Conservation (phyloP, 2,329 filamentous ascomycete genomes). For the Reticulascus tulasneorum region DNA sequence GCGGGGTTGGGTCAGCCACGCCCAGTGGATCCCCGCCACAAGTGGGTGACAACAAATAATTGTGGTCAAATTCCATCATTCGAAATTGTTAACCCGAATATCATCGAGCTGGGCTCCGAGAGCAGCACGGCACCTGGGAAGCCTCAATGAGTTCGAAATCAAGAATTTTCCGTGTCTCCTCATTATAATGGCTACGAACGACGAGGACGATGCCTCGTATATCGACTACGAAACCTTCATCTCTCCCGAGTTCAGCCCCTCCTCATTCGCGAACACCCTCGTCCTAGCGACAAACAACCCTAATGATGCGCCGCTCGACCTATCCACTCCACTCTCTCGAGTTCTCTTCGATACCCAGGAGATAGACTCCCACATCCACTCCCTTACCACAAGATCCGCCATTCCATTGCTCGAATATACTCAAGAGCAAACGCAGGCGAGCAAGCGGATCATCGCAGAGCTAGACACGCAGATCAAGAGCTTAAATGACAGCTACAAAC, state of each 20-base stretch:
- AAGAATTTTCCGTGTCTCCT: no score
- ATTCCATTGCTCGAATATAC: slow-evolving; percentile 78
- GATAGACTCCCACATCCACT: slow-evolving; percentile 92
- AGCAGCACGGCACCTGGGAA: no score
- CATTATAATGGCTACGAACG: slow-evolving; percentile 27
- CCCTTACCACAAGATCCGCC: slow-evolving; percentile 78
- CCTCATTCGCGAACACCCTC: slow-evolving; percentile 81
- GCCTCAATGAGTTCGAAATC: no score
- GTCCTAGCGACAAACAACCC: slow-evolving; percentile 89
- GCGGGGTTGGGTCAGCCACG: no score
- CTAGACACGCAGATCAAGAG: slow-evolving; percentile 76
- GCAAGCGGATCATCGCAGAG: slow-evolving; percentile 66
- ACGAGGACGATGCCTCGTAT: slow-evolving; percentile 69
- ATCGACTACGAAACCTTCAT: slow-evolving; percentile 95
- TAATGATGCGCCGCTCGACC: slow-evolving; percentile 83
- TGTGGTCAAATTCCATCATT: no score
- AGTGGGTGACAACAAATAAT: no score
- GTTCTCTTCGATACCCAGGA: slow-evolving; percentile 97
- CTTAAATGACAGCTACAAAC: slow-evolving; percentile 79
- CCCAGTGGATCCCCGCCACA: slow-evolving; percentile 3
- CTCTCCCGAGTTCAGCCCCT: slow-evolving; percentile 73
- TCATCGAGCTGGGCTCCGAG: no score
- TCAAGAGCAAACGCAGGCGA: slow-evolving; percentile 67
- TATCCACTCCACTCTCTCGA: slow-evolving; percentile 87
- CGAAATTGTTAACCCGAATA: no score